Base-by-base conservation (phyloP, 495 filamentous ascomycete species). In the Cenococcum geophilum region DNA sequence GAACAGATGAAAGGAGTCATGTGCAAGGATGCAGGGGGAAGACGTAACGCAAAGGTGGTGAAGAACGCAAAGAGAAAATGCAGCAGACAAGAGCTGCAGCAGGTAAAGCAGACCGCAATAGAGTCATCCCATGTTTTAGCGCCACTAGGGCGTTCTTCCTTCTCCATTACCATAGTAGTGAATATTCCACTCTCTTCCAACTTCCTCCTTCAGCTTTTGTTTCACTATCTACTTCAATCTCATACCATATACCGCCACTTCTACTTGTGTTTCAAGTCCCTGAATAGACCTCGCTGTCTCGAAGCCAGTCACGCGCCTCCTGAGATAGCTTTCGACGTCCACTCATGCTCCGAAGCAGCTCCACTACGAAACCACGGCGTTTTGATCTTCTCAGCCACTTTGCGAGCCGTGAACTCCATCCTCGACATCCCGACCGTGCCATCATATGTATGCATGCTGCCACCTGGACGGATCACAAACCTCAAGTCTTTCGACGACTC, bases 331-430 rank as follows among this genome's bases (percentile, higher is more conserved):
- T 52, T 14, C 54, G 58, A 14, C 67, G 27, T 40, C 16, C 20
- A 56, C 66, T 64, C 63, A 65, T 58, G 20, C n/a, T 59, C 35
- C 69, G 27, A 43, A 72, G 45, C 27, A 52, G 49, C 21, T 52
- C 49, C 49, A 16, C 49, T 52, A 8, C 51, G 60, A 36, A 55
- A 66, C 54, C 68, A 69, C 50, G 70, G 23, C 23, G 40, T 35
- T 35, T 68, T 67, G 16, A 72, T 35, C 64, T 57, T 68, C 61
- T 72, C 69, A 6, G 59, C 66, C 40, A 71, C 62, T 55, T 66
- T 63, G 55, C 64, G 64, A 51, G 71, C 63, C 12, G 62, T 51
- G 51, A 71, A 72, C 61, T 72, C 70, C 8, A 62, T 45, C 57
- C 64, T 65, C 18, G 62, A 62, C 69, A 72, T 72, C 11, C 70